These are phyloP conservation scores for Hyparrhenia diplandra DNA, from an alignment of 176 grass and related monocot species.

Conservation along the genomic window DNA sequence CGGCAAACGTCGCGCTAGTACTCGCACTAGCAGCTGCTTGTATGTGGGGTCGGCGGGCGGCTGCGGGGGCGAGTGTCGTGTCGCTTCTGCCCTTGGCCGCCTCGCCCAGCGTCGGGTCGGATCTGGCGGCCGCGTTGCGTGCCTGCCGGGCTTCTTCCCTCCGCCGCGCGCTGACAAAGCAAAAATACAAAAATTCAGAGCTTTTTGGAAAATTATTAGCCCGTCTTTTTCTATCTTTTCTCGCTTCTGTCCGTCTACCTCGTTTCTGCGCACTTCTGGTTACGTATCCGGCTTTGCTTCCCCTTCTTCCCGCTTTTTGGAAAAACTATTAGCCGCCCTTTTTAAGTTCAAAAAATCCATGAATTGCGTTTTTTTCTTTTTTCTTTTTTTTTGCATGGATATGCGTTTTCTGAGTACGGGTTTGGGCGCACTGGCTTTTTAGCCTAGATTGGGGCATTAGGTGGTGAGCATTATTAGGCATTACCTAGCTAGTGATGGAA, in stretches of 20 bases:
- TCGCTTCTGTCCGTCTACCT: neutral
- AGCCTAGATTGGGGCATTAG: conserved; percentile 40
- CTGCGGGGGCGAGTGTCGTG: too few relatives aligned
- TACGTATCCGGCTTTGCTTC: neutral
- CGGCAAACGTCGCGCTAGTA: too few relatives aligned
- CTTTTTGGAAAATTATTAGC: too few relatives aligned
- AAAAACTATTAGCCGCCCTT: neutral
- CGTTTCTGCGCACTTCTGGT: neutral
- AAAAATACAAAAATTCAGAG: conserved; percentile 6
- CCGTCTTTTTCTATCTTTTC: too few relatives aligned
- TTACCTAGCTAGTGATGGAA: neutral
- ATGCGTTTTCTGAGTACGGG: neutral
- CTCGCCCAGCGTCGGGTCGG: neutral
- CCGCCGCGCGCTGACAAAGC: neutral
- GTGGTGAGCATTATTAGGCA: conserved; percentile 20
- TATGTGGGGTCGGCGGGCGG: neutral
- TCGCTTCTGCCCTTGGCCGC: neutral
- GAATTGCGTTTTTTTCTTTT: neutral
- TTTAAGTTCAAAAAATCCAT: neutral
- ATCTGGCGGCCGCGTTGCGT: conserved; percentile 36
- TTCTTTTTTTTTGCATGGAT: too few relatives aligned
- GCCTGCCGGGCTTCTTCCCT: neutral
- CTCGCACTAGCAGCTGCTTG: too few relatives aligned
- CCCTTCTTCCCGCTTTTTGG: neutral
- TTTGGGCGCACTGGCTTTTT: neutral